Evolutionary conservation across 1,284 basidiomycete genomes (phyloP), one percentile per base, ranked within the genome.

Genomic region (Anthracocystis walkeri): DNA sequence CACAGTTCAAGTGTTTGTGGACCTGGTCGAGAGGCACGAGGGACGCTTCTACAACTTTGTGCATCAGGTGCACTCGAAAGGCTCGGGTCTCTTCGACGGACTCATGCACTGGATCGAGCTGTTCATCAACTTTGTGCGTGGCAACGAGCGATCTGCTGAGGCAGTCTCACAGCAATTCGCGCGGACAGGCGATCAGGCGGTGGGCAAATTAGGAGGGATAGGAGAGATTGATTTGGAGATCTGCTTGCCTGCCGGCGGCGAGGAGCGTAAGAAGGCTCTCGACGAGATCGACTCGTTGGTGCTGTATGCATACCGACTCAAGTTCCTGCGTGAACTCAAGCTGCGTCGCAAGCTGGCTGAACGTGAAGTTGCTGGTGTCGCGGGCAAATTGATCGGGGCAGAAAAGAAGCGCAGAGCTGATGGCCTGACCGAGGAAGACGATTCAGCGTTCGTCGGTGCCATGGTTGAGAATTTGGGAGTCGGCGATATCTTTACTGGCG

Each of bases 21-120:
- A 95, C 84, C 90, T 99, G 23, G 92, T 99, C 41, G 90, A 92
- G 79, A 90, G 97, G 31, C 97, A 99, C 86, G 94, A 99, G 83
- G 93, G 95, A 81, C 87, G 93, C 0, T 99, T 99, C 87, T 99
- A 99, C 88, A 88, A 89, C 66, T 99, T 99, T 85, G 96, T 99
- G 25, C 94, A 99, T 89, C 97, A 97, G 82, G 97, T 99, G 5
- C 97, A 99, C 84, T 92, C 94, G 44, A 98, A 98, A 85, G 97
- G 97, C 45, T 92, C 95, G 79, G 92, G 92, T 6, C 88, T 99
- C 11, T 99, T 99, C 84, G 93, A 95, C 82, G 90, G 89, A 63
- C 90, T 99, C 66, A 97, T 98, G 93, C 90, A 89, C 55, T 99
- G 97, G 97, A 92, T 97, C 82, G 95, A 99, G 86, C 90, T 93